Evolutionary conservation across 768 basidiomycete species (phyloP).

Genomic region (Gyrodon lividus): DNA sequence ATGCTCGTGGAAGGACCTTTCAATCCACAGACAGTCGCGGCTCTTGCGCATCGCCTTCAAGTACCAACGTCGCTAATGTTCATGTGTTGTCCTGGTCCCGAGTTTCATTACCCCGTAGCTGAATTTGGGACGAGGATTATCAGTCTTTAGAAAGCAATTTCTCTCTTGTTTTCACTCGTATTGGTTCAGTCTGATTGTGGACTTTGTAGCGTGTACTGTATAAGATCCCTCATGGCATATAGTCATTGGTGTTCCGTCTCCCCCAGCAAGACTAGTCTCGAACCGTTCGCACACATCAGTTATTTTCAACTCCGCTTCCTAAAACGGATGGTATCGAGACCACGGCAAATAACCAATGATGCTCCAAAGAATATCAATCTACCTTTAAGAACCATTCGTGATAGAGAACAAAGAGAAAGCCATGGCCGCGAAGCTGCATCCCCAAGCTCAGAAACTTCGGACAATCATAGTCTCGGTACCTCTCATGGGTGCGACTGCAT

Average conservation of each 20-base stretch:
- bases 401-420: too few relatives aligned
- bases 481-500: conserved; percentile 61
- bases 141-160: conserved; percentile 11
- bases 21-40: conserved; percentile 45
- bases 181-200: not conserved
- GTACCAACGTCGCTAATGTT: conserved; percentile 61
- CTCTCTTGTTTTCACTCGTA: not conserved
- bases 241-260: too few relatives aligned
- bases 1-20: conserved; percentile 46
- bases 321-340: too few relatives aligned
- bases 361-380: too few relatives aligned
- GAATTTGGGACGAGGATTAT: conserved; percentile 57
- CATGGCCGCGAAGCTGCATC: conserved; percentile 39
- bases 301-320: too few relatives aligned
- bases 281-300: too few relatives aligned
- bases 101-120: conserved; percentile 41
- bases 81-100: conserved; percentile 55
- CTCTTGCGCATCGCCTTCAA: conserved; percentile 46
- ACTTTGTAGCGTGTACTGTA: too few relatives aligned
- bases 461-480: conserved; percentile 64
- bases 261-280: too few relatives aligned
- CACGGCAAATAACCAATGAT: too few relatives aligned
- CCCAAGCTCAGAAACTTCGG: conserved; percentile 44
- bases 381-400: too few relatives aligned
- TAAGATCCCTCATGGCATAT: too few relatives aligned